phyloP scores from a whole-genome alignment of 345 rosid species.

The Ricinus communis region DNA sequence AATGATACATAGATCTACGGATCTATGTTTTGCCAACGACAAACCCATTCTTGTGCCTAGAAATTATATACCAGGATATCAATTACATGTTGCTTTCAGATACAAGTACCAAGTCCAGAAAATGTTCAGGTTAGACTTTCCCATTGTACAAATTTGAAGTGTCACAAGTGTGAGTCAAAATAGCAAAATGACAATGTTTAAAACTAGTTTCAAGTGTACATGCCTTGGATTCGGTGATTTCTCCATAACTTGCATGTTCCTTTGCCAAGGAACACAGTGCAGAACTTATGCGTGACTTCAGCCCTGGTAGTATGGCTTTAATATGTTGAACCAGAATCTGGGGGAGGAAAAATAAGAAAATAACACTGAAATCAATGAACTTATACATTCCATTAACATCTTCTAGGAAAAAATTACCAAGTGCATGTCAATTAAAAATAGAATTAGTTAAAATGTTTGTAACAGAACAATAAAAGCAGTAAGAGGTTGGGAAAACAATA shows the following conservation, averaged over 20 bases:
- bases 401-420: not conserved
- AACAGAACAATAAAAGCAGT: not conserved
- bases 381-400: not conserved
- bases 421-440: not conserved
- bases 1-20: too few species aligned
- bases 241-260: conserved; percentile 92
- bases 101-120: not conserved
- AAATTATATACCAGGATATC: not conserved
- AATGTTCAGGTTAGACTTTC: not conserved
- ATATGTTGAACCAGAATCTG: conserved; percentile 93
- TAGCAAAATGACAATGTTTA: too few species aligned
- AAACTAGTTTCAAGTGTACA: conserved; percentile 11
- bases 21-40: not conserved
- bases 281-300: conserved; percentile 74
- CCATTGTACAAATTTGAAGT: not conserved
- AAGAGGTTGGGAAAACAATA: not conserved
- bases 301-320: conserved; percentile 71
- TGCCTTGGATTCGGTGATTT: conserved; percentile 87
- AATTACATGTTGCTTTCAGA: not conserved
- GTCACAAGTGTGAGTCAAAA: not conserved
- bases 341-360: conserved; percentile 12
- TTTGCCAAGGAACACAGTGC: conserved; percentile 75
- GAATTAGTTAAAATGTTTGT: not conserved
- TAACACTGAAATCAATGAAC: not conserved
- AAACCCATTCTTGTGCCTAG: not conserved